Evolutionary conservation across 1,284 basidiomycete species (phyloP).

Genomic region (Coniferiporia sulphurascens): DNA sequence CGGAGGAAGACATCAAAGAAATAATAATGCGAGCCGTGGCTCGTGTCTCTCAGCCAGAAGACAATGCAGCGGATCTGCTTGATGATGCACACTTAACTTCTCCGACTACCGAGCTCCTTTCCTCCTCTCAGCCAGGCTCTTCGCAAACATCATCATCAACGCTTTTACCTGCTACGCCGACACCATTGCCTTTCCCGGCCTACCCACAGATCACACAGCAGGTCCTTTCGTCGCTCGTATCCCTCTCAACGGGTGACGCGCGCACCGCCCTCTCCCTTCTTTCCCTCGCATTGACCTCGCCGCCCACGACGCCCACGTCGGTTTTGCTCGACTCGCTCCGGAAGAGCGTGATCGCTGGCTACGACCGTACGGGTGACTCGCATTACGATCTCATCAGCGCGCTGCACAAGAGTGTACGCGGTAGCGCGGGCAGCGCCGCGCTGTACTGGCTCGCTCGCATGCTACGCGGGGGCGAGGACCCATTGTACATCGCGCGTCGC

Average conservation of each 20-base stretch:
- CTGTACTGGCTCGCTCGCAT: slow-evolving; percentile 89
- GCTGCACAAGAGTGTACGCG: slow-evolving; percentile 82
- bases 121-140: slow-evolving; percentile 21
- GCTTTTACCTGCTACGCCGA: slow-evolving; percentile 14
- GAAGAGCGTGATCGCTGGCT: slow-evolving; percentile 54
- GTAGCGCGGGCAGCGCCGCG: slow-evolving; percentile 74
- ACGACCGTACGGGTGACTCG: slow-evolving; percentile 73
- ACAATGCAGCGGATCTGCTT: slow-evolving; percentile 18
- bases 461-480: slow-evolving; percentile 84
- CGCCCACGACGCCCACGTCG: slow-evolving; percentile 35
- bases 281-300: slow-evolving; percentile 51
- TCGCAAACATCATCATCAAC: slow-evolving; percentile 23
- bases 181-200: slow-evolving; percentile 24
- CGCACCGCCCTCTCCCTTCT: slow-evolving; percentile 64
- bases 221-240: slow-evolving; percentile 47
- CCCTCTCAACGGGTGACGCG: slow-evolving; percentile 64
- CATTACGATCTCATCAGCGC: slow-evolving; percentile 88
- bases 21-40: slow-evolving; percentile 50
- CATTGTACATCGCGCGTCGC: slow-evolving; percentile 77
- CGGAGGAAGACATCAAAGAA: slow-evolving; percentile 49
- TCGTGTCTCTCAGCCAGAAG: slow-evolving; percentile 30
- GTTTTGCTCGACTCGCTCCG: slow-evolving; percentile 46
- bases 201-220: slow-evolving; percentile 45
- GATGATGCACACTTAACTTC: neutral
- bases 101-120: slow-evolving; percentile 5